Evolutionary conservation across 352 stramenopile species (phyloP).

Genomic region (Globisporangium acanthophoron): DNA sequence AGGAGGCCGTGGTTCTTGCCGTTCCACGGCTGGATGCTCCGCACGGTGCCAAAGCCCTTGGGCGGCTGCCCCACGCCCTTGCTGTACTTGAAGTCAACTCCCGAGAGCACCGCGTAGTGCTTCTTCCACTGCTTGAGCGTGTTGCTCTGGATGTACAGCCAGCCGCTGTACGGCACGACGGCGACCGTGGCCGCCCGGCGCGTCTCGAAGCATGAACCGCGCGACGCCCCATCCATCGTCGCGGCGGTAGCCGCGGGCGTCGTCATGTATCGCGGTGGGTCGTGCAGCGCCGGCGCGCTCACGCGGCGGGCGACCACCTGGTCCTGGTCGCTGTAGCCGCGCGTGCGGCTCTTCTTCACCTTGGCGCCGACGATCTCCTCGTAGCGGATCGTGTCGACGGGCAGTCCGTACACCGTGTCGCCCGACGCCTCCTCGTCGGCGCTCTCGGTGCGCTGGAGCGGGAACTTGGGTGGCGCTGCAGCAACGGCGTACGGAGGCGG

Average conservation of each 20-base stretch:
- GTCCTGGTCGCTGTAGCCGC: slow-evolving; percentile 60
- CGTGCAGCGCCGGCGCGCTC: slow-evolving; percentile 30
- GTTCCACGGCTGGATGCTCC: slow-evolving; percentile 34
- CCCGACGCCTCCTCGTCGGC: slow-evolving; percentile 18
- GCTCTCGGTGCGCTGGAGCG: slow-evolving; percentile 1
- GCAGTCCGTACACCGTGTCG: slow-evolving; percentile 41
- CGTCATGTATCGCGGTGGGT: slow-evolving; percentile 17
- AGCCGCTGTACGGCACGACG: slow-evolving; percentile 55
- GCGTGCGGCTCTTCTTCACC: slow-evolving; percentile 22
- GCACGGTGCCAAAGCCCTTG: slow-evolving; percentile 61
- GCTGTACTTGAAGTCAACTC: slow-evolving; percentile 73
- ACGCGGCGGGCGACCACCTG: slow-evolving; percentile 14
- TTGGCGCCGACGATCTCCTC: slow-evolving; percentile 27
- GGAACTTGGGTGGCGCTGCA: slow-evolving; percentile 9
- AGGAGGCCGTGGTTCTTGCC: slow-evolving; percentile 41
- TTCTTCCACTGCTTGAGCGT: slow-evolving; percentile 66
- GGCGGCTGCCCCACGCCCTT: slow-evolving; percentile 51
- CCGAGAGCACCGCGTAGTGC: slow-evolving; percentile 65
- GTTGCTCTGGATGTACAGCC: slow-evolving; percentile 58
- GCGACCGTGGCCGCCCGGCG: slow-evolving; percentile 43
- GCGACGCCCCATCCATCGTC: background rate
- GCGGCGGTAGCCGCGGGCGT: slow-evolving; percentile 1
- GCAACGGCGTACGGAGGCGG: slow-evolving; percentile 3
- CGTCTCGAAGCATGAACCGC: slow-evolving; percentile 65
- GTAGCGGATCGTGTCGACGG: slow-evolving; percentile 48